Percentiles rank a stretch among this genome's conserved stretches.
These are phyloP conservation scores for Tieghemostelium lacteum DNA, from an alignment of 78 protist genomes.

Conservation along the genomic window DNA sequence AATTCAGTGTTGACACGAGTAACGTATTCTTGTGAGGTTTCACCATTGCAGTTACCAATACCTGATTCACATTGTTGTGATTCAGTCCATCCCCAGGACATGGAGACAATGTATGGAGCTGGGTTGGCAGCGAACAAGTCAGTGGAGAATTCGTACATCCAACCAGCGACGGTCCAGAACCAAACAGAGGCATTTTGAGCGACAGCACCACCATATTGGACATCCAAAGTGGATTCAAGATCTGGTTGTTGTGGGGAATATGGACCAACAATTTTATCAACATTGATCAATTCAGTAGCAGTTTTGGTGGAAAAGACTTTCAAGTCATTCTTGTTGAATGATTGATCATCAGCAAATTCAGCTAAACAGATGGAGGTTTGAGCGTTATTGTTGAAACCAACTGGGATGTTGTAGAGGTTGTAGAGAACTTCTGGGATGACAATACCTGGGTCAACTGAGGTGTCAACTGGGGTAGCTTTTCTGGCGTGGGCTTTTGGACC, in stretches of 20 bases:
- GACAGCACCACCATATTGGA: conserved; percentile 63
- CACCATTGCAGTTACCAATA: background rate
- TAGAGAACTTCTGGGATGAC: conserved; percentile 58
- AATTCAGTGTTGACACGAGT: conserved; percentile 61
- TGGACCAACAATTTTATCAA: conserved; percentile 34
- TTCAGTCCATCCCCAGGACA: conserved; percentile 71
- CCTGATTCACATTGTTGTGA: background rate
- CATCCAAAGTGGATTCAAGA: conserved; percentile 50
- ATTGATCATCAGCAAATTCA: conserved; percentile 66
- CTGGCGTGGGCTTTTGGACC: background rate
- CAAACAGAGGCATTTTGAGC: conserved; percentile 26
- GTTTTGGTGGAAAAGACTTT: conserved; percentile 30
- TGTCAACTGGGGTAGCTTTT: too few species aligned
- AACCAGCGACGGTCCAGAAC: conserved; percentile 50
- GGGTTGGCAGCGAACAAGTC: background rate
- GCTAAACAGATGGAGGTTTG: conserved; percentile 42
- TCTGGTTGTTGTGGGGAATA: conserved; percentile 16
- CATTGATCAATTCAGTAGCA: conserved; percentile 31
- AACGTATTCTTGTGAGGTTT: conserved; percentile 14
- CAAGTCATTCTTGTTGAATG: conserved; percentile 49
- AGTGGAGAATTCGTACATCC: conserved; percentile 52
- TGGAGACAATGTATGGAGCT: conserved; percentile 35
- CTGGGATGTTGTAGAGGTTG: conserved; percentile 35
- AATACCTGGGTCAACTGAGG: conserved; percentile 13
- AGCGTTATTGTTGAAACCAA: conserved; percentile 12